These are phyloP conservation scores for Candida jianshihensis DNA, from an alignment of 805 yeast species.

Conservation along the genomic window DNA sequence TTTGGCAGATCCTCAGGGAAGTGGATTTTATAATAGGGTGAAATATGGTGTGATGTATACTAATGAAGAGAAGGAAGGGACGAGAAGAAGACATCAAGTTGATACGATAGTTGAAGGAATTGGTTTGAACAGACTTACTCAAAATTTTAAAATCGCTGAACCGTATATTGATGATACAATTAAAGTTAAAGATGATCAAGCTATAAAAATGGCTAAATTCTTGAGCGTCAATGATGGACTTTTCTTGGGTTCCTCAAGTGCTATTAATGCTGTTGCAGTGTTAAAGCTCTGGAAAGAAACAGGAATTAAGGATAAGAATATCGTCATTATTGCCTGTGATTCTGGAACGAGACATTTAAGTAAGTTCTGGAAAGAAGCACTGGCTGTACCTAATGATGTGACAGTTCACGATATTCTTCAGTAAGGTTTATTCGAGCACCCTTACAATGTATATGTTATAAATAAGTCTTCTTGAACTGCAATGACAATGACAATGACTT, in stretches of 20 bases:
- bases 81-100: slow-evolving; percentile 90
- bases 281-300: slow-evolving; percentile 43
- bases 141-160: slow-evolving; percentile 72
- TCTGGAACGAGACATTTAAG: slow-evolving; percentile 86
- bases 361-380: slow-evolving; percentile 83
- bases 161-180: slow-evolving; percentile 67
- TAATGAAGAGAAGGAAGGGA: slow-evolving; percentile 82
- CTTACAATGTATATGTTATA: no score
- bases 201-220: slow-evolving; percentile 81
- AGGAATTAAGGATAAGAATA: slow-evolving; percentile 47
- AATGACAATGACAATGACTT: no score
- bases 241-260: slow-evolving; percentile 90
- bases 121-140: slow-evolving; percentile 82
- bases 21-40: slow-evolving; percentile 80
- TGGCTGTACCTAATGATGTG: slow-evolving; percentile 24
- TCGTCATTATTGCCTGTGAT: slow-evolving; percentile 88
- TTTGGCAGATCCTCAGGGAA: slow-evolving; percentile 94
- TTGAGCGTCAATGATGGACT: slow-evolving; percentile 79
- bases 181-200: slow-evolving; percentile 73
- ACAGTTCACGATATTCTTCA: slow-evolving; percentile 28
- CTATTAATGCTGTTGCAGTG: slow-evolving; percentile 90
- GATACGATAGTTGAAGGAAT: slow-evolving; percentile 93
- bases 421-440: not conserved
- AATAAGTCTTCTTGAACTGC: no score
- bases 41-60: slow-evolving; percentile 94